These are phyloP conservation scores for Chalciporus pseudorubinellus DNA, from an alignment of 768 basidiomycete species.

Conservation along the genomic window DNA sequence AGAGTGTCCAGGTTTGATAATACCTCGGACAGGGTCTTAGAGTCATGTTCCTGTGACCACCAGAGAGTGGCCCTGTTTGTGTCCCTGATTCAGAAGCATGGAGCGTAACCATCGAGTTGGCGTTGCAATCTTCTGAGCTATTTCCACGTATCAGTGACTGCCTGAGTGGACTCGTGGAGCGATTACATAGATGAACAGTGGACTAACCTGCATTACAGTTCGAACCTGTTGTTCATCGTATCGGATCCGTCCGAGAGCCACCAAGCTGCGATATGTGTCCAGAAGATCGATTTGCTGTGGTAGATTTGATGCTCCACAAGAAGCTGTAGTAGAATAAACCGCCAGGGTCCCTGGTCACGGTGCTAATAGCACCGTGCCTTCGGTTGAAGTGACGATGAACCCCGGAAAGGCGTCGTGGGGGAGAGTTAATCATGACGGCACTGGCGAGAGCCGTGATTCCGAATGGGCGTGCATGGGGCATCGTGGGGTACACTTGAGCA, in stretches of 20 bases:
- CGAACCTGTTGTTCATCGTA: constrained; percentile 55
- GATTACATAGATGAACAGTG: neutral
- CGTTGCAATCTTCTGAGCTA: neutral
- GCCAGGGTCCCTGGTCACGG: neutral
- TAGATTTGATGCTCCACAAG: constrained; percentile 4
- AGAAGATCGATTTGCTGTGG: constrained; percentile 40
- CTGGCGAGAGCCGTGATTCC: neutral
- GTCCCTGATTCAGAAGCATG: no score
- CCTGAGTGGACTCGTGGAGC: no score
- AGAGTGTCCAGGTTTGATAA: constrained; percentile 40
- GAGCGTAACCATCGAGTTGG: constrained; percentile 33
- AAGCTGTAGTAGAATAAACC: neutral
- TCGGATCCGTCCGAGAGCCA: constrained; percentile 44
- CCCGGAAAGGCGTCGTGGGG: neutral
- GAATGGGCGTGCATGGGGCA: neutral
- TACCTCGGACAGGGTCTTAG: neutral
- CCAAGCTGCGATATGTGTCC: constrained; percentile 46
- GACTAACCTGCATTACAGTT: constrained; percentile 46
- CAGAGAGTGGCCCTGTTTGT: no score
- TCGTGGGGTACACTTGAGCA: neutral
- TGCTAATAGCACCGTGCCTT: neutral
- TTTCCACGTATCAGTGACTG: no score
- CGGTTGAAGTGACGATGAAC: neutral
- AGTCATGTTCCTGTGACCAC: constrained; percentile 25
- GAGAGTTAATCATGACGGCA: neutral